Percentiles rank a stretch among this genome's conserved stretches.
Evolutionary conservation across 805 yeast genomes (phyloP).

Genomic region (Lipomyces yamanashiensis): DNA sequence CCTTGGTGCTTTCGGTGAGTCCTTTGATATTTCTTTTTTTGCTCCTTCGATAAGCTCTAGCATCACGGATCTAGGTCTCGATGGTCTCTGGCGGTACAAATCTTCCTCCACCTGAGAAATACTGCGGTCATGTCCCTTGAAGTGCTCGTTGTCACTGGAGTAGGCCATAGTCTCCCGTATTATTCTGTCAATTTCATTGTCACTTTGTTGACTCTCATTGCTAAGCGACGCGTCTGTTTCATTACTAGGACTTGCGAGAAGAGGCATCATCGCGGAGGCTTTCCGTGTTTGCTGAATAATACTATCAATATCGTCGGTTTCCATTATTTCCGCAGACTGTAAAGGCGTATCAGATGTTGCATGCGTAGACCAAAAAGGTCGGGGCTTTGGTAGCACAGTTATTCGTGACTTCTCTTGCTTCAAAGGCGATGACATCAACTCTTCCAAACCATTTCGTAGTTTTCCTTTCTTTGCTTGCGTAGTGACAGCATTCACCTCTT

Average conservation of each 20-base stretch:
- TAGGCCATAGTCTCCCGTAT: slow-evolving; percentile 1
- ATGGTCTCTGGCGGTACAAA: background rate
- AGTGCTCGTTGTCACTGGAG: too few relatives aligned
- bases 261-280: background rate
- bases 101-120: background rate
- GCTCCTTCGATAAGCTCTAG: background rate
- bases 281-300: background rate
- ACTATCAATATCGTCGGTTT: background rate
- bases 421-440: background rate
- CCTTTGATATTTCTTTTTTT: background rate
- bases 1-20: background rate
- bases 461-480: too few relatives aligned
- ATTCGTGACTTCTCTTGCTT: background rate
- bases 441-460: background rate
- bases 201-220: background rate
- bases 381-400: background rate
- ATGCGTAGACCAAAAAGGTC: background rate
- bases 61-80: background rate
- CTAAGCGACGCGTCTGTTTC: background rate
- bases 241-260: too few relatives aligned
- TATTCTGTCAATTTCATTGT: slow-evolving; percentile 1
- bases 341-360: background rate
- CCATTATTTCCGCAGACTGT: background rate
- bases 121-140: too few relatives aligned
- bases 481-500: background rate